These are phyloP conservation scores for Beauveria medogensis DNA, from an alignment of 2,329 filamentous ascomycete genomes.

Conservation along the genomic window DNA sequence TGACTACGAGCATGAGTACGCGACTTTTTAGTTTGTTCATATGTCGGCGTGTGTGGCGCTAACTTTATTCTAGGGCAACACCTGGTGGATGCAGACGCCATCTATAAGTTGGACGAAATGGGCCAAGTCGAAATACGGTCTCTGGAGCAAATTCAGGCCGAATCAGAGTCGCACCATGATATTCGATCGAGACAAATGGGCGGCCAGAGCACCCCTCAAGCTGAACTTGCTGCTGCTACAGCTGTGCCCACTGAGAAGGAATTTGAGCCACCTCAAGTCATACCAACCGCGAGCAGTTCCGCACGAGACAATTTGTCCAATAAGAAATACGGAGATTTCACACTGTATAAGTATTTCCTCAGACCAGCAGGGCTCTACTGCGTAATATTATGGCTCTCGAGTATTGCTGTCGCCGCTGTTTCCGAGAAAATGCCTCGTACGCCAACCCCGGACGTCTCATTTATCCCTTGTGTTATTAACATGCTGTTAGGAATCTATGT, in stretches of 20 bases:
- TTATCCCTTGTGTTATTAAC: background rate
- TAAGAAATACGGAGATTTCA: background rate
- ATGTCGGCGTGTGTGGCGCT: background rate
- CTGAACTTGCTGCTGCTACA: too few species aligned
- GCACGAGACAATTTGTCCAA: background rate
- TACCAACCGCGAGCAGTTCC: background rate
- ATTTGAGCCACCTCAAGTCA: background rate
- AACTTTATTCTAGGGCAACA: background rate
- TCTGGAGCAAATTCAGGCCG: background rate
- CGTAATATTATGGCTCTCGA: background rate
- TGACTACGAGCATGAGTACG: constrained; percentile 9
- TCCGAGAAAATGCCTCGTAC: background rate
- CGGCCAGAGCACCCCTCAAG: background rate
- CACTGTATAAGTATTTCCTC: constrained; percentile 3
- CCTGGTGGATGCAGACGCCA: background rate
- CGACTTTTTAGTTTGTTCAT: background rate
- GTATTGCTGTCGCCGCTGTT: background rate
- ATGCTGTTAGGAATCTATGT: background rate
- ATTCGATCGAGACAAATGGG: background rate
- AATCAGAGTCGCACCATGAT: background rate
- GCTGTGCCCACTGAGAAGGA: background rate
- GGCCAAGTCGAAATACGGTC: background rate
- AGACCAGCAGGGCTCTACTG: background rate
- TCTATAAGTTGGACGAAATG: background rate
- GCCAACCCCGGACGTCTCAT: background rate